These are phyloP conservation scores for Davidsoniella australis DNA, from an alignment of 2,329 filamentous ascomycete species.

Conservation along the genomic window DNA sequence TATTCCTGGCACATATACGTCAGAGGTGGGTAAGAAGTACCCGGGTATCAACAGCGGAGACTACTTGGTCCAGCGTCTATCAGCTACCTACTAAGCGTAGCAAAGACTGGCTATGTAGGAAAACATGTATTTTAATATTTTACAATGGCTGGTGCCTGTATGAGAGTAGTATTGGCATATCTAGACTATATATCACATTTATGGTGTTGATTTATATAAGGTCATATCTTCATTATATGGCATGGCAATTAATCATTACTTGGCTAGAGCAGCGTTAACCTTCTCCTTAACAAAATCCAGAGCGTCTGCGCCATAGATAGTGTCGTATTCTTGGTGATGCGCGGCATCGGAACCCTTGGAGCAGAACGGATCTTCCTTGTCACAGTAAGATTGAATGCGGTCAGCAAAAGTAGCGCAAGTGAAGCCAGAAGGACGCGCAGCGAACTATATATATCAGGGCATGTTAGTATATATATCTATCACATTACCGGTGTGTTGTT, in stretches of 20 bases:
- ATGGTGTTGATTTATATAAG: background rate
- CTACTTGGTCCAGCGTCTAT: conserved; percentile 62
- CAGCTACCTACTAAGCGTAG: conserved; percentile 48
- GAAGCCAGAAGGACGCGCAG: conserved; percentile 39
- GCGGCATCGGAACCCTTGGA: conserved; percentile 44
- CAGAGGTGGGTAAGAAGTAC: conserved; percentile 59
- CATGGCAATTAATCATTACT: background rate
- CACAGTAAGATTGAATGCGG: conserved; percentile 49
- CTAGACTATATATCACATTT: too few relatives aligned
- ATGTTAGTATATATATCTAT: background rate
- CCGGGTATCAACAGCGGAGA: conserved; percentile 59
- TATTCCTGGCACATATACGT: conserved; percentile 57
- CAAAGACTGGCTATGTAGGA: background rate
- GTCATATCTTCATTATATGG: too few relatives aligned
- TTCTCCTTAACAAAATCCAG: conserved; percentile 38
- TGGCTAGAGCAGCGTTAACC: conserved; percentile 14
- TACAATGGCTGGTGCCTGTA: background rate
- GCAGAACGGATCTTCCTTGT: conserved; percentile 46
- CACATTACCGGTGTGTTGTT: background rate
- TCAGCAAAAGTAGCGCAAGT: conserved; percentile 31
- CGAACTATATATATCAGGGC: conserved; percentile 30
- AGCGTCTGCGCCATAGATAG: conserved; percentile 41
- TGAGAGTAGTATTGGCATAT: too few relatives aligned
- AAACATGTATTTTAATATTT: background rate
- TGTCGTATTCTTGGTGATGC: conserved; percentile 46